phyloP scores from a whole-genome alignment of 2,329 filamentous ascomycete genomes.

The Colletotrichum simmondsii region DNA sequence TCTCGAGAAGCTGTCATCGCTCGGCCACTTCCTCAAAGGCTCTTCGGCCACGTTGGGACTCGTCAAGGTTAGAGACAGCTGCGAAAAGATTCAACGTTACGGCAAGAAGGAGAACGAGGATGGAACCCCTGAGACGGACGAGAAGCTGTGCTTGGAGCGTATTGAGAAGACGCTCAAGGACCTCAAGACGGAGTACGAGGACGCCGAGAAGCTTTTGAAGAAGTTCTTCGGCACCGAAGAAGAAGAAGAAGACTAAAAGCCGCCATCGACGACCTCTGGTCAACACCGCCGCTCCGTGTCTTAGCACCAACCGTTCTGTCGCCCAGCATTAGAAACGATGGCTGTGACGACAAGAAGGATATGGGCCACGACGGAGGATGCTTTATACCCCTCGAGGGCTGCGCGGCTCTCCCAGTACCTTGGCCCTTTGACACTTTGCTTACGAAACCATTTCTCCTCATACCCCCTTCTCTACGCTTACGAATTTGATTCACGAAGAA shows the following conservation, averaged over 20 bases:
- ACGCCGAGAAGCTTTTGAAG: conserved; percentile 76
- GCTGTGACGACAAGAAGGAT: conserved; percentile 40
- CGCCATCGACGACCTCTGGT: conserved; percentile 30
- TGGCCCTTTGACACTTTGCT: conserved; percentile 27
- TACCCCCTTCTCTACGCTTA: conserved; percentile 31
- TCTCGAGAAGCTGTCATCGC: conserved; percentile 79
- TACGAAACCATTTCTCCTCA: conserved; percentile 28
- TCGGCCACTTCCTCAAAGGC: conserved; percentile 97
- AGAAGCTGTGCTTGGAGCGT: conserved; percentile 73
- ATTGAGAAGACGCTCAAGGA: conserved; percentile 76
- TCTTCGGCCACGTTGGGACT: conserved; percentile 95
- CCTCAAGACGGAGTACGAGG: conserved; percentile 81
- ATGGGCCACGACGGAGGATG: conserved; percentile 28
- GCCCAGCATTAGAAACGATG: conserved; percentile 47
- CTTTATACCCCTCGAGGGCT: not conserved
- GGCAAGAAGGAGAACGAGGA: conserved; percentile 85
- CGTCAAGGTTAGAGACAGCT: conserved; percentile 89
- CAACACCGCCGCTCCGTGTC: conserved; percentile 23
- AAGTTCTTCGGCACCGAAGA: conserved; percentile 64
- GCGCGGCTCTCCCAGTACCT: conserved; percentile 7
- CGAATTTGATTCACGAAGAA: conserved; percentile 26
- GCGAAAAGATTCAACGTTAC: conserved; percentile 96
- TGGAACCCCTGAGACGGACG: conserved; percentile 74
- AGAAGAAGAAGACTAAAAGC: conserved; percentile 36
- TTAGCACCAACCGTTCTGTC: conserved; percentile 11